Evolutionary conservation across 2,329 filamentous ascomycete genomes (phyloP).

Genomic region (Paecilomyces sp.): DNA sequence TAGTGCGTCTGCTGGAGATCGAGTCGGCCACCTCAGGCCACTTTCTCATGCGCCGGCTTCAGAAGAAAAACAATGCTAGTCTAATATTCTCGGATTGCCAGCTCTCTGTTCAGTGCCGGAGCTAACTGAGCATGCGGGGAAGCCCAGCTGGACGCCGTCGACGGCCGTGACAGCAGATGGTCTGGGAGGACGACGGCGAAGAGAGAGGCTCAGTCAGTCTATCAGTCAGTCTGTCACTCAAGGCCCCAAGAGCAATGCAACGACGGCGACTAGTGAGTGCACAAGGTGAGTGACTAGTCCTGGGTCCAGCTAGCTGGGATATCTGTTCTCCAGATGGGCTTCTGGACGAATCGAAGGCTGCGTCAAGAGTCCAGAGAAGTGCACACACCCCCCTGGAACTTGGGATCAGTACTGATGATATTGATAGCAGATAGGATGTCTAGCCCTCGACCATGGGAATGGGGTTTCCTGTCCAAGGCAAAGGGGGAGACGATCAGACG

Average conservation of each 20-base stretch:
- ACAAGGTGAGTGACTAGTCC: background rate
- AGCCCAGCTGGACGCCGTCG: conserved; percentile 3
- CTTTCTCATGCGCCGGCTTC: background rate
- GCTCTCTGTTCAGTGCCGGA: conserved; percentile 9
- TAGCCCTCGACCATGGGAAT: background rate
- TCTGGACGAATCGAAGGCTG: background rate
- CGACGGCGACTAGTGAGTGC: background rate
- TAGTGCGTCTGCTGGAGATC: background rate
- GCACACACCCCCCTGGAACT: background rate
- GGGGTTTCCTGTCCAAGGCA: background rate
- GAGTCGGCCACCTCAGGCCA: background rate
- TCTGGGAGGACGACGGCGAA: background rate
- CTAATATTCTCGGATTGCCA: conserved; percentile 3
- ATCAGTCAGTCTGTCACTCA: background rate
- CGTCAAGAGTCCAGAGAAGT: background rate
- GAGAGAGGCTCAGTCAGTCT: background rate
- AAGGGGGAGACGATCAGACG: background rate
- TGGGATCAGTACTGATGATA: background rate
- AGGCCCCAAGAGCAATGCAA: background rate
- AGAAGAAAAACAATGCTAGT: background rate
- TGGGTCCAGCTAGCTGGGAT: background rate
- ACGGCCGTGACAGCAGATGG: background rate
- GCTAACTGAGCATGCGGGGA: conserved; percentile 19
- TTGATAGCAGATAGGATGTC: background rate
- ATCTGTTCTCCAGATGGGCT: too few relatives aligned